These are phyloP conservation scores for Fusarium sp. DNA, from an alignment of 2,329 filamentous ascomycete genomes.

Conservation along the genomic window DNA sequence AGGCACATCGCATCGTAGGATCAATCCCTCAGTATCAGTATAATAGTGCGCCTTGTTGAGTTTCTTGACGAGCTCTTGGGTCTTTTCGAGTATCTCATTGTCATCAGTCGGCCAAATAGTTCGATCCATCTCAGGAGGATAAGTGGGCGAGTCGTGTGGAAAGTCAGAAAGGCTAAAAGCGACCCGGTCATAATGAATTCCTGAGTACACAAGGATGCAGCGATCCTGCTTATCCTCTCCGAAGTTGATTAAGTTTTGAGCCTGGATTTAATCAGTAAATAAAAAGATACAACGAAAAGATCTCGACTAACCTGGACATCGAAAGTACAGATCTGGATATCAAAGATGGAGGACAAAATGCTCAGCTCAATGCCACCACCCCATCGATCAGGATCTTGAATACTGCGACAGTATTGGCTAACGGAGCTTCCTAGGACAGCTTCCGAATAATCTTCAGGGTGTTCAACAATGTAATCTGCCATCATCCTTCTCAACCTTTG, in stretches of 20 bases:
- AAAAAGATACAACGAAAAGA: neutral
- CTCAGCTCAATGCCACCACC: conserved; percentile 91
- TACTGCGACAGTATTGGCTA: conserved; percentile 82
- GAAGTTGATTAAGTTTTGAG: conserved; percentile 65
- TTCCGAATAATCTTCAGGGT: conserved; percentile 78
- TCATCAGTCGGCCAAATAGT: conserved; percentile 65
- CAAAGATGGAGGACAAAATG: conserved; percentile 86
- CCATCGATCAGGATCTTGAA: conserved; percentile 85
- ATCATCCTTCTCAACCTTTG: conserved; percentile 78
- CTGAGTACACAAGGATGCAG: conserved; percentile 88
- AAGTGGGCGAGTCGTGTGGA: conserved; percentile 64
- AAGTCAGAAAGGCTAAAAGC: conserved; percentile 75
- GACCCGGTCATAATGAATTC: conserved; percentile 93
- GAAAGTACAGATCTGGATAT: conserved; percentile 85
- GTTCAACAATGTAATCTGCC: conserved; percentile 78
- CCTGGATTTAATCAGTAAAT: conserved; percentile 32
- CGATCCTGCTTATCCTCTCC: conserved; percentile 77
- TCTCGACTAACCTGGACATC: conserved; percentile 71
- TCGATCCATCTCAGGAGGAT: conserved; percentile 79
- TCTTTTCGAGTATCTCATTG: conserved; percentile 76
- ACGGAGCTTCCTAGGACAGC: conserved; percentile 80
- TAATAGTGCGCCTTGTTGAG: conserved; percentile 82
- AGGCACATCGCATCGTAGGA: conserved; percentile 76
- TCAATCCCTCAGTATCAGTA: conserved; percentile 86
- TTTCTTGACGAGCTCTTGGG: conserved; percentile 71